Conservation (phyloP, 192 early-diverging fungal species). For the Geranomyces michiganensis region DNA sequence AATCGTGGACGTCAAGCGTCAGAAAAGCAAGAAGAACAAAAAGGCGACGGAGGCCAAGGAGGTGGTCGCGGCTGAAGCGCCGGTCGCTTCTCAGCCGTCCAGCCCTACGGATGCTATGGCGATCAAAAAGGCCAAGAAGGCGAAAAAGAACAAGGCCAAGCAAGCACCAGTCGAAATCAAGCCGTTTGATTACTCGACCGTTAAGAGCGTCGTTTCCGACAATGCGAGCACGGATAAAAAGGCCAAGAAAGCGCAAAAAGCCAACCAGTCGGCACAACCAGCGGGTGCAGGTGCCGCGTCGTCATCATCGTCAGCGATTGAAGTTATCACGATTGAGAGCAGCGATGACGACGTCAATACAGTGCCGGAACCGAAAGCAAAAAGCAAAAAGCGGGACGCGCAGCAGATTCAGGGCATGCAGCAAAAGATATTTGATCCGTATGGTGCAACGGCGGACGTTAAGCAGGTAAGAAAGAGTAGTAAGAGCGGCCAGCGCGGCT, state of each 20-base stretch:
- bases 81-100: not conserved
- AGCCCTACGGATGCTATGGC: not conserved
- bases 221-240: not conserved
- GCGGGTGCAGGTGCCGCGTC: no score
- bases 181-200: conserved; percentile 35
- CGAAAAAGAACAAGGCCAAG: not conserved
- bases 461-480: conserved; percentile 17
- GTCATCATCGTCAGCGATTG: not conserved
- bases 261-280: not conserved
- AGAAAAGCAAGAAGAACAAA: not conserved
- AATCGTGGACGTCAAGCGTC: conserved; percentile 13
- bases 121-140: not conserved
- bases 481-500: not conserved
- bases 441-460: not conserved
- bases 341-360: not conserved
- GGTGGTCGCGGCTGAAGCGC: not conserved
- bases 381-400: conserved; percentile 7
- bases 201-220: not conserved
- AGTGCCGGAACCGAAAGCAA: not conserved
- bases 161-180: conserved; percentile 3
- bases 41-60: conserved; percentile 13
- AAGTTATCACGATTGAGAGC: not conserved
- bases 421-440: conserved; percentile 17
- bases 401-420: not conserved
- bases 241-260: conserved; percentile 12